Percentiles rank a stretch among this genome's conserved stretches.
phyloP scores from a whole-genome alignment of 2,329 filamentous ascomycete genomes.

The Bimuria novae-zelandiae region DNA sequence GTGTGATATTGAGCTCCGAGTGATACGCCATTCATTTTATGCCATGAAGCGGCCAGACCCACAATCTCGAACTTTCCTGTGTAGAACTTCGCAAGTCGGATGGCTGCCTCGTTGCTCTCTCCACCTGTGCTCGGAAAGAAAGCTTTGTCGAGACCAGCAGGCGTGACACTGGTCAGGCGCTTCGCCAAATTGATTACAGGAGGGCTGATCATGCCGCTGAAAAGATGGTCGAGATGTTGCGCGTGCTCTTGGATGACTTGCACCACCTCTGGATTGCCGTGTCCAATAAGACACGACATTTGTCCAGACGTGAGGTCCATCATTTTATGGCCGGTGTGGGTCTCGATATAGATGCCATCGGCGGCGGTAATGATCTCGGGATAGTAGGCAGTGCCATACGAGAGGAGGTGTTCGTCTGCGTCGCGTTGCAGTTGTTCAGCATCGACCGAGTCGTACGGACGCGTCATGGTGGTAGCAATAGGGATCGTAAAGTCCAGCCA shows the following conservation, averaged over 20 bases:
- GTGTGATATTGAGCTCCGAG: conserved; percentile 59
- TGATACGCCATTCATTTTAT: conserved; percentile 63
- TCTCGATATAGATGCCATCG: conserved; percentile 36
- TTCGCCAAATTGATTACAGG: conserved; percentile 41
- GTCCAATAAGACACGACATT: conserved; percentile 37
- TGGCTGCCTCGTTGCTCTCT: conserved; percentile 60
- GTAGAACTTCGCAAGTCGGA: conserved; percentile 66
- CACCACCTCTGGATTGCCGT: conserved; percentile 41
- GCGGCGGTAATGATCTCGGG: conserved; percentile 37
- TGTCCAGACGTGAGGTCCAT: conserved; percentile 39
- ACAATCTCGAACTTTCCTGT: conserved; percentile 70
- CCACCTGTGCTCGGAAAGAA: conserved; percentile 43
- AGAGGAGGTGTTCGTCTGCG: conserved; percentile 27
- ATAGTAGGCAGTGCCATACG: conserved; percentile 31
- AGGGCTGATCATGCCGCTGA: conserved; percentile 43
- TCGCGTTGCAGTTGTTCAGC: conserved; percentile 25
- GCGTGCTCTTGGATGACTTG: conserved; percentile 34
- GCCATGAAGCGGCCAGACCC: conserved; percentile 62
- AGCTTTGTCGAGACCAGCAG: conserved; percentile 37
- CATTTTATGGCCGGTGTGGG: conserved; percentile 35
- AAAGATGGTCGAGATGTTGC: conserved; percentile 38
- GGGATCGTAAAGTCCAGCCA: neutral
- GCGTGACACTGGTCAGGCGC: conserved; percentile 29
- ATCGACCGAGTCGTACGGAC: conserved; percentile 21
- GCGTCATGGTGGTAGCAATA: conserved; percentile 12